Conservation (phyloP, 2,329 filamentous ascomycete genomes). For the Chaetomium globosum region DNA sequence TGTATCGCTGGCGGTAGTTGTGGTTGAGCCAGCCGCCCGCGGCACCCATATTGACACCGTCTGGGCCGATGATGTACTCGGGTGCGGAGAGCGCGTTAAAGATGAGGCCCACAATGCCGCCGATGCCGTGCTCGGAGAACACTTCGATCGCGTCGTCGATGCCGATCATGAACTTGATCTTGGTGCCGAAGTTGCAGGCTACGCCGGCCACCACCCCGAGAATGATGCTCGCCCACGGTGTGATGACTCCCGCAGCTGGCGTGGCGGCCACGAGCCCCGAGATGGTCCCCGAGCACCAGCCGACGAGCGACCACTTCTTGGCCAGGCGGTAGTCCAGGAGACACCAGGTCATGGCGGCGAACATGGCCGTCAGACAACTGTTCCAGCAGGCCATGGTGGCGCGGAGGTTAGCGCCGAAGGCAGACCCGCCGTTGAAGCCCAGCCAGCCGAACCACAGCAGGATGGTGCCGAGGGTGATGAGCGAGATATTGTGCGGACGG, state of each 20-base stretch:
- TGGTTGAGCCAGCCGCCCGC: slow-evolving; percentile 74
- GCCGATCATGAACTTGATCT: slow-evolving; percentile 63
- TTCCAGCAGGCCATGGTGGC: slow-evolving; percentile 99
- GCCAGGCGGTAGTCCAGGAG: slow-evolving; percentile 93
- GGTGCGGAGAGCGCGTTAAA: slow-evolving; percentile 75
- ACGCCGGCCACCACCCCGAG: slow-evolving; percentile 68
- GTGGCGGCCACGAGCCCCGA: slow-evolving; percentile 72
- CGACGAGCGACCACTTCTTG: slow-evolving; percentile 85
- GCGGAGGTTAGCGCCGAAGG: slow-evolving; percentile 91
- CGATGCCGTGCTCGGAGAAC: slow-evolving; percentile 71
- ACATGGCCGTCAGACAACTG: slow-evolving; percentile 89
- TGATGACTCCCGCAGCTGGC: slow-evolving; percentile 68
- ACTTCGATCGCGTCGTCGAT: slow-evolving; percentile 74
- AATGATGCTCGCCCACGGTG: slow-evolving; percentile 67
- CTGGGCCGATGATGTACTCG: slow-evolving; percentile 71
- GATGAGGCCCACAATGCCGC: slow-evolving; percentile 68
- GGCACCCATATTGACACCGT: slow-evolving; percentile 71
- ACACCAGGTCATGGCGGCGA: slow-evolving; percentile 90
- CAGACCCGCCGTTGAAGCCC: slow-evolving; percentile 95
- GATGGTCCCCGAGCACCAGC: slow-evolving; percentile 72
- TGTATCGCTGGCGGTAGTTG: slow-evolving; percentile 74
- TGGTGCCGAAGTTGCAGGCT: slow-evolving; percentile 69
- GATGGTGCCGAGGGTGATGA: slow-evolving; percentile 93
- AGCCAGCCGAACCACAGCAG: slow-evolving; percentile 99
- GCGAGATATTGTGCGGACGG: slow-evolving; percentile 96